phyloP scores from a whole-genome alignment of 1,284 basidiomycete genomes.

The Earliella scabrosa region DNA sequence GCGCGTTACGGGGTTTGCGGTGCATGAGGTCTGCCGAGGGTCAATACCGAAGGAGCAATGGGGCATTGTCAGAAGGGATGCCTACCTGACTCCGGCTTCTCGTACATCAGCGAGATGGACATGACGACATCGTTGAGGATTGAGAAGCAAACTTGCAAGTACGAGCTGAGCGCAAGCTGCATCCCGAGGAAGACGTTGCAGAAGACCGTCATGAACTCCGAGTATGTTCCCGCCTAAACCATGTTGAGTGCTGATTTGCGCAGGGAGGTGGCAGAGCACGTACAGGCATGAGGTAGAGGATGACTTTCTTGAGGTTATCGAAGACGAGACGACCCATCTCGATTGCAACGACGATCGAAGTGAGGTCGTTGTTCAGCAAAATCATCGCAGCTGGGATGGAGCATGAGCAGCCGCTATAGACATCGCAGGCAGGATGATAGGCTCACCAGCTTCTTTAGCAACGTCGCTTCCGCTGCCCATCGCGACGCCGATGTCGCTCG shows the following conservation, averaged over 20 bases:
- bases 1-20: constrained; percentile 67
- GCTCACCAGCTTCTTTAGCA: constrained; percentile 47
- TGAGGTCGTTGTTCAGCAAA: constrained; percentile 52
- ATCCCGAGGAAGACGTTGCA: constrained; percentile 53
- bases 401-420: background rate
- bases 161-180: constrained; percentile 46
- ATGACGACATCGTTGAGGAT: constrained; percentile 53
- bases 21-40: constrained; percentile 42
- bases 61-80: constrained; percentile 23
- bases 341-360: constrained; percentile 52
- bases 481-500: constrained; percentile 59
- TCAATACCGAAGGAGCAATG: background rate
- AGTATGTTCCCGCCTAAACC: constrained; percentile 44
- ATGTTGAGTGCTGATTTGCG: background rate
- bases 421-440: background rate
- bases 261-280: constrained; percentile 22
- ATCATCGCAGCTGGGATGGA: constrained; percentile 46
- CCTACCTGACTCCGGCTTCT: constrained; percentile 54
- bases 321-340: constrained; percentile 67
- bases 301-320: constrained; percentile 68
- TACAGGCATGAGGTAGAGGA: constrained; percentile 51
- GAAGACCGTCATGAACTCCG: constrained; percentile 73
- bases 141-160: constrained; percentile 50
- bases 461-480: constrained; percentile 58
- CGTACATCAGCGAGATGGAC: constrained; percentile 53